A percentile compares a stretch with the other conserved stretches of the same genome.
These are phyloP conservation scores for Lactarius pseudohatsudake DNA, from an alignment of 768 basidiomycete genomes.

Conservation along the genomic window DNA sequence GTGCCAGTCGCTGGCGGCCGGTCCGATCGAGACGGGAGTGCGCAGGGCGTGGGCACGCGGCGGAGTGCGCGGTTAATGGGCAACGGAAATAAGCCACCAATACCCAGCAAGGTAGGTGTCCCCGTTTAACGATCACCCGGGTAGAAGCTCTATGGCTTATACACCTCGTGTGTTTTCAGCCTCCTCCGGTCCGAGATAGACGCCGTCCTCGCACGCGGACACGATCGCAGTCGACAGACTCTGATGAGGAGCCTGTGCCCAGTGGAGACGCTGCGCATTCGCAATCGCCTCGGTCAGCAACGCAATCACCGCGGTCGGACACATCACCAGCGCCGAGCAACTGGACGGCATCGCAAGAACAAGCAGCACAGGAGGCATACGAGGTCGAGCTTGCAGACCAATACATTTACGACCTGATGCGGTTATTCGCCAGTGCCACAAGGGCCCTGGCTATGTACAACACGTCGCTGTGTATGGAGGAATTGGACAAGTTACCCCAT, in stretches of 20 bases:
- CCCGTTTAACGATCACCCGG: neutral
- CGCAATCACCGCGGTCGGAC: constrained; percentile 44
- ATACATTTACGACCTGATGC: constrained; percentile 78
- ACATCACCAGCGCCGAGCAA: constrained; percentile 59
- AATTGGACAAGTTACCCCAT: constrained; percentile 73
- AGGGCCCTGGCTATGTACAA: constrained; percentile 74
- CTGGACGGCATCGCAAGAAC: constrained; percentile 67
- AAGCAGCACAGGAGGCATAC: constrained; percentile 68
- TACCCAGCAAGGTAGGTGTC: constrained; percentile 53
- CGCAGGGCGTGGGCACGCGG: constrained; percentile 51
- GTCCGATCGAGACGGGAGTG: constrained; percentile 51
- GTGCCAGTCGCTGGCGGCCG: constrained; percentile 39
- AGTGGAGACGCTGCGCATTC: constrained; percentile 54
- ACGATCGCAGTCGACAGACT: constrained; percentile 63
- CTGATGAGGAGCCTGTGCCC: constrained; percentile 61
- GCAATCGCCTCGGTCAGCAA: constrained; percentile 48
- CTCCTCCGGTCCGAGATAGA: constrained; percentile 52
- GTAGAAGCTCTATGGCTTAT: constrained; percentile 14
- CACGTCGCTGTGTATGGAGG: constrained; percentile 68
- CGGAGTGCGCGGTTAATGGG: constrained; percentile 74
- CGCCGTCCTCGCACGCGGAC: constrained; percentile 55
- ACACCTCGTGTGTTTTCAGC: constrained; percentile 26
- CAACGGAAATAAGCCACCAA: constrained; percentile 50
- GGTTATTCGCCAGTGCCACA: constrained; percentile 80
- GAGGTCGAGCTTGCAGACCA: constrained; percentile 76